Conservation (phyloP, 2,329 filamentous ascomycete species). For the Salinomyces thailandicus region DNA sequence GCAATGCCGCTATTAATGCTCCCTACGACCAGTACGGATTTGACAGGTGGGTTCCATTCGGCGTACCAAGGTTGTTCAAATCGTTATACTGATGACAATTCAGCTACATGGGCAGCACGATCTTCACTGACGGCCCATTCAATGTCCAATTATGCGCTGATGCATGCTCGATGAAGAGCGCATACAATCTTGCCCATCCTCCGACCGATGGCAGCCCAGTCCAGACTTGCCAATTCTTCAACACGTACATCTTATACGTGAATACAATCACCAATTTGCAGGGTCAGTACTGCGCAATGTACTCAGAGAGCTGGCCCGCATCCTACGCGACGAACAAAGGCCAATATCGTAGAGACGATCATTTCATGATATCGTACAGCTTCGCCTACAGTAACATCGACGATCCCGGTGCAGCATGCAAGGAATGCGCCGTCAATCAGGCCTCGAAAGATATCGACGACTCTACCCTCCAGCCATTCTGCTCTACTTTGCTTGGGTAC, state of each 20-base stretch:
- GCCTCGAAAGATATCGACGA: conserved; percentile 11
- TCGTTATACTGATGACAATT: background rate
- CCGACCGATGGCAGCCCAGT: conserved; percentile 9
- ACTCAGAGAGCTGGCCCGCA: conserved; percentile 14
- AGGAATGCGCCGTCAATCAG: conserved; percentile 9
- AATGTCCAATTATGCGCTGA: conserved; percentile 15
- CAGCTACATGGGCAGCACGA: conserved; percentile 16
- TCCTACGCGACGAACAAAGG: conserved; percentile 19
- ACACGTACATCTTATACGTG: conserved; percentile 24
- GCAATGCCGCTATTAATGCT: conserved; percentile 22
- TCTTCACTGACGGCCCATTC: conserved; percentile 13
- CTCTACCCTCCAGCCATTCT: conserved; percentile 10
- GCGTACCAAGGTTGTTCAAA: conserved; percentile 10
- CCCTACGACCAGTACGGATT: conserved; percentile 15
- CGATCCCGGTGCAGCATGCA: conserved; percentile 6
- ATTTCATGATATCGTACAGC: conserved; percentile 15
- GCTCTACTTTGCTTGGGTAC: conserved; percentile 9
- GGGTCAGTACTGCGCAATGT: conserved; percentile 22
- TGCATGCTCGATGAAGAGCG: conserved; percentile 15
- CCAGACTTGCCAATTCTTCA: conserved; percentile 26
- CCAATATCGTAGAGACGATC: conserved; percentile 12
- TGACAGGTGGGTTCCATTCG: background rate
- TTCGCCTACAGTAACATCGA: conserved; percentile 12
- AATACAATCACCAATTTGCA: conserved; percentile 10
- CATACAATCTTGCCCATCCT: conserved; percentile 18